Base-by-base conservation (phyloP, 2,329 filamentous ascomycete genomes). In the Grosmannia huntii region DNA sequence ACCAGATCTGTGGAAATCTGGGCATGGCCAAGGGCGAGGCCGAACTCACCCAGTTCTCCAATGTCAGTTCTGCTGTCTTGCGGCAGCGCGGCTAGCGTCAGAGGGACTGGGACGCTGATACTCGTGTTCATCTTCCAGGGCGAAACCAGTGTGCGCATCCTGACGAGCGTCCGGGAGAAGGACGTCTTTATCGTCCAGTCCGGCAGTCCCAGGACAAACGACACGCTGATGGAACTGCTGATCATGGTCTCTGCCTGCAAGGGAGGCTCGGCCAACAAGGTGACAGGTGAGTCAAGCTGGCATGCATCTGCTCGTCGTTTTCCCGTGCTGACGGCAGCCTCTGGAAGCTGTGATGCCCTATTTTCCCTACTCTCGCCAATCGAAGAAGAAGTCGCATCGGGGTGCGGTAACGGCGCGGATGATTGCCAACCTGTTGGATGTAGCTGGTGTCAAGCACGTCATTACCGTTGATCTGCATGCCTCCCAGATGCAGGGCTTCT, bases 161-260 rank as follows among this genome's bases (percentile, higher is more conserved):
- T 85, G 69, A 85, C 81, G 53, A 86, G 83, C 71, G 90, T 99
- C 64, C 88, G 94, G 65, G 95, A 99, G 70, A 95, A 97, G 73
- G 92, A 99, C 80, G 92, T 99, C 67, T 99, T 97, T 72, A 92
- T 99, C 70, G 87, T 99, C 61, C 94, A 99, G 77, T 97, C 92
- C 62, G 94, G 94, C 64, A 96, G 94, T 74, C 81, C 84, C 69
- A 90, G 87, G 75, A 96, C 96, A 79, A 99, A 99, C 72, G 94
- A 99, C 75, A 95, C 90, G 68, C 90, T 99, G 69, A 96, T 99
- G 90, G 94, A 99, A 79, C 81, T 99, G 69, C 82, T 99, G 69
- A 97, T 99, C 73, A 95, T 99, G 89, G 96, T 97, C 67, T 94
- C 89, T 64, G 94, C 94, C 65, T 99, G 94, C 81, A 97, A 96